A percentile compares a stretch with the other conserved stretches of the same genome.
Evolutionary conservation across 257 asterid species (phyloP).

Genomic region (Hygrophila difformis): DNA sequence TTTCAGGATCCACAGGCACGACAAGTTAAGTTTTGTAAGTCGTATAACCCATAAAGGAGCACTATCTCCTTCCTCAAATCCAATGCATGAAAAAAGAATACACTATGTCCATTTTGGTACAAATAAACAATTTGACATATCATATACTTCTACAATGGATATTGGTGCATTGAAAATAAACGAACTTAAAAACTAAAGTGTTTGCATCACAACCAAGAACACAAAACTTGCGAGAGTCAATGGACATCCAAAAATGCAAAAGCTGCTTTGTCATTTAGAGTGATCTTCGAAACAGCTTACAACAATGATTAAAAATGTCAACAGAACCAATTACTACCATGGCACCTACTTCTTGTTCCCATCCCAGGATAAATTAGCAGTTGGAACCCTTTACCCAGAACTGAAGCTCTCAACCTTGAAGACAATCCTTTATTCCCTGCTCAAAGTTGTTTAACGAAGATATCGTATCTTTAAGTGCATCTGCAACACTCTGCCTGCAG

Average conservation of each 20-base stretch:
- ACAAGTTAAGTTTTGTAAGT: neutral
- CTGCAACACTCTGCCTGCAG: conserved; percentile 59
- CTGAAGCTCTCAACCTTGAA: conserved; percentile 44
- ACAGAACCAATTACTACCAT: conserved; percentile 4
- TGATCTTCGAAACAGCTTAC: conserved; percentile 5
- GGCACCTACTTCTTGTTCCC: conserved; percentile 10
- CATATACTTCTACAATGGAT: no score
- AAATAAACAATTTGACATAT: neutral
- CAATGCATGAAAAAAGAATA: neutral
- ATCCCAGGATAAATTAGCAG: conserved; percentile 6
- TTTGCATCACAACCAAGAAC: neutral
- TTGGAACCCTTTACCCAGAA: conserved; percentile 5
- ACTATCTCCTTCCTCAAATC: neutral
- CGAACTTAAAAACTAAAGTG: neutral
- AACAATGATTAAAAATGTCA: conserved; percentile 10
- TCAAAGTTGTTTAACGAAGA: conserved; percentile 70
- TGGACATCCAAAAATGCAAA: conserved; percentile 11
- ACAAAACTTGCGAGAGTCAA: conserved; percentile 10
- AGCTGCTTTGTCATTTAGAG: conserved; percentile 7
- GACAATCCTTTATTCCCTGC: conserved; percentile 81
- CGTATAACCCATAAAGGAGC: neutral
- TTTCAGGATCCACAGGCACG: neutral
- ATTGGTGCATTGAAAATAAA: conserved; percentile 7
- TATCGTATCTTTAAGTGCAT: conserved; percentile 60
- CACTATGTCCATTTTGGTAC: conserved; percentile 1